Evolutionary conservation across 2,329 filamentous ascomycete genomes (phyloP), one percentile per base, ranked within the genome.

Genomic region (Orbilia brochopaga): DNA sequence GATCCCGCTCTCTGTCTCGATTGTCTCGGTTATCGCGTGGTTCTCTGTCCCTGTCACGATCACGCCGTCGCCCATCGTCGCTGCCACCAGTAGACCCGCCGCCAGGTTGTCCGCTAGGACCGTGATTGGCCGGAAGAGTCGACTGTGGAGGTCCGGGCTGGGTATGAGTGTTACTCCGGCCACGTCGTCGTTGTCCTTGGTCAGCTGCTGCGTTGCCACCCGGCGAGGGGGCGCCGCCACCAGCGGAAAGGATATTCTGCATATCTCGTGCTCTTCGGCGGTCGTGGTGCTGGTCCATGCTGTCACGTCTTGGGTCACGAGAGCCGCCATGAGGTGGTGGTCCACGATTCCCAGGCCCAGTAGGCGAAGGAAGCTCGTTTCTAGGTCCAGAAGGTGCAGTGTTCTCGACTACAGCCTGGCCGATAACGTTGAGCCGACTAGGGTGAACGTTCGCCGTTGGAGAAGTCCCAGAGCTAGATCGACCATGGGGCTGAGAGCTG

Each of bases 261-360:
- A 76, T 65, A n/a, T 73, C 74, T 44, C 75, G 59, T 52, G 75
- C 75, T 24, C 75, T 72, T 1, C 75, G 72, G 13, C 75, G 74
- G 2, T 76, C 66, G 51, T 76, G 69, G 52, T 73, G 74, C 13
- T 76, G 74, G 48, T 76, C 76, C n/a, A 57, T 55, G 35, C 67
- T 72, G 10, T 72, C 67, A 23, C 67, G 46, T 35, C 67, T 55
- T 17, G 56, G 59, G 35, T 72, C 67, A 6, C 67, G 51, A 17
- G 73, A 73, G 1, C 66, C 61, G 44, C 66, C 66, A 30, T 19
- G 24, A 19, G 58, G 37, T 5, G 32, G 48, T 15, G 53, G 61
- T 24, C 60, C 44, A 7, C 75, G 55, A 8, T 57, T 64, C 11
- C 74, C 66, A 44, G 75, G 76, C 15, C 74, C 75, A n/a, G 75